phyloP scores from a whole-genome alignment of 495 filamentous ascomycete genomes.

The Hypoxylon lenormandii region DNA sequence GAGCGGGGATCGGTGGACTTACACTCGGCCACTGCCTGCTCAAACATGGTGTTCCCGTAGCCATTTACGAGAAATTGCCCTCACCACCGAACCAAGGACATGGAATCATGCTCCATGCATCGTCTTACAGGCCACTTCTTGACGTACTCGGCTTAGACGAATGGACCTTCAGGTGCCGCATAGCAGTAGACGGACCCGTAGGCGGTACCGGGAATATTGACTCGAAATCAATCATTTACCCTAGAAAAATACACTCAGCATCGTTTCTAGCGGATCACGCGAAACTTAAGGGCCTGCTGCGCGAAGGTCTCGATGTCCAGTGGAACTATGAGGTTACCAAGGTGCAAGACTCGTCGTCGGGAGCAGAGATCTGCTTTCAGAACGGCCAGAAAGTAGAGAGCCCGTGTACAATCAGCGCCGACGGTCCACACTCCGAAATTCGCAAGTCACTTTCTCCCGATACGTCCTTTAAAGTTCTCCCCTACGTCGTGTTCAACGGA shows the following conservation, averaged over 20 bases:
- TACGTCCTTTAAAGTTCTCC: constrained; percentile 49
- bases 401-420: constrained; percentile 50
- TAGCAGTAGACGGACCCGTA: constrained; percentile 46
- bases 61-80: constrained; percentile 48
- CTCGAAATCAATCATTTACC: neutral
- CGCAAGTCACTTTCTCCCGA: constrained; percentile 47
- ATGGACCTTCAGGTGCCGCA: constrained; percentile 36
- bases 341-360: constrained; percentile 10
- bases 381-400: constrained; percentile 36
- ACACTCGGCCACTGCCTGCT: constrained; percentile 51
- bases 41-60: constrained; percentile 46
- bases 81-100: constrained; percentile 47
- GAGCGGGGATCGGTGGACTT: constrained; percentile 42
- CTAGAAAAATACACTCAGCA: neutral
- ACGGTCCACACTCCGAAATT: constrained; percentile 55
- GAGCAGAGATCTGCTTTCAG: neutral
- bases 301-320: constrained; percentile 51
- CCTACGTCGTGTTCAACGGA: constrained; percentile 57
- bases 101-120: constrained; percentile 53
- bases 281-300: constrained; percentile 35
- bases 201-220: constrained; percentile 2
- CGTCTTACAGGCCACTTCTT: constrained; percentile 53
- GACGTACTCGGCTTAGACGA: constrained; percentile 51
- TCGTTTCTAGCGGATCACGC: constrained; percentile 52
- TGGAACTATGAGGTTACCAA: constrained; percentile 46